phyloP scores from a whole-genome alignment of 495 filamentous ascomycete species.

The Tuber aestivum region DNA sequence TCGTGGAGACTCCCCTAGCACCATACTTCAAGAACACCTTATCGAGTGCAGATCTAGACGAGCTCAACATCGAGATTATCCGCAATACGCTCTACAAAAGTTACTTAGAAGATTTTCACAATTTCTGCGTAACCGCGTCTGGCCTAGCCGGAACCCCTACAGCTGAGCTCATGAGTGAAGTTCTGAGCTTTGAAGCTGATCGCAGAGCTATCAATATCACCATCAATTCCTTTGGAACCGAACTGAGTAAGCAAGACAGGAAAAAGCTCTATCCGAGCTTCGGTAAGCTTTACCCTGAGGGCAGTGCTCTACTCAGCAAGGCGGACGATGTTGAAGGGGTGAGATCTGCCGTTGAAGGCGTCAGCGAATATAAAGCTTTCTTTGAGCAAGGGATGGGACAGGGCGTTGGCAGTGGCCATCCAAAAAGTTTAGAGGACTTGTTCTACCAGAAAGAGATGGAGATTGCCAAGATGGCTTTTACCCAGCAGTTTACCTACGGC shows the following conservation, averaged over 20 bases:
- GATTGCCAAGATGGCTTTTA: conserved; percentile 88
- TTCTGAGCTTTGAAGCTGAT: conserved; percentile 94
- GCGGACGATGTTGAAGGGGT: conserved; percentile 95
- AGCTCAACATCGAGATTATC: conserved; percentile 98
- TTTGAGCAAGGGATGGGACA: conserved; percentile 84
- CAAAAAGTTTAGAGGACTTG: conserved; percentile 89
- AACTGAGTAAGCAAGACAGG: conserved; percentile 86
- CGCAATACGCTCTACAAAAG: conserved; percentile 99
- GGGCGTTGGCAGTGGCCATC: conserved; percentile 61
- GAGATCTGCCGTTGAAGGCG: conserved; percentile 81
- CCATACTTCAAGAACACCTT: conserved; percentile 95
- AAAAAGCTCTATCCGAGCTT: conserved; percentile 95
- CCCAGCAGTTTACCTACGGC: conserved; percentile 88
- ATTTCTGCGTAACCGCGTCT: conserved; percentile 78
- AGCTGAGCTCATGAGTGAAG: conserved; percentile 86
- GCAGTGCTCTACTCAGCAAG: conserved; percentile 86
- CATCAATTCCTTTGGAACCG: conserved; percentile 96
- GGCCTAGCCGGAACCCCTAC: conserved; percentile 85
- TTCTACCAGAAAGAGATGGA: conserved; percentile 99
- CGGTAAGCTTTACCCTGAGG: conserved; percentile 85
- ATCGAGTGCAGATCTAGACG: conserved; percentile 91
- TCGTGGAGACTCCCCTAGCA: conserved; percentile 93
- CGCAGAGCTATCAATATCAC: conserved; percentile 98
- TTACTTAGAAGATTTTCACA: conserved; percentile 95
- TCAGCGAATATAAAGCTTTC: conserved; percentile 84